Percentiles rank a stretch among this genome's conserved stretches.
Conservation (phyloP, 2,329 filamentous ascomycete genomes). For the Helicocarpus griseus region DNA sequence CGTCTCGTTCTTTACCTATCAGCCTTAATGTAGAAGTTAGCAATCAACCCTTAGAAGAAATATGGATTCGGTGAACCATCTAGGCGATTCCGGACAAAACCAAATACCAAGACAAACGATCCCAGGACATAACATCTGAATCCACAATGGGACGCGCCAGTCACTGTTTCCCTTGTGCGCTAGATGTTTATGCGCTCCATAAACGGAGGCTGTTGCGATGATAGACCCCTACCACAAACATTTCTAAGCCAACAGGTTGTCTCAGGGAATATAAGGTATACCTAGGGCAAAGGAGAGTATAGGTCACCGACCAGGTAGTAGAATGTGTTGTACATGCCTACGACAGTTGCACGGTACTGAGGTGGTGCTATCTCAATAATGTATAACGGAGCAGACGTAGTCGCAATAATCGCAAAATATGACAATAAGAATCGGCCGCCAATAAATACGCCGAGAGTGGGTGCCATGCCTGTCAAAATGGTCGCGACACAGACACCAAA, state of each 20-base stretch:
- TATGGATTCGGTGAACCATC: constrained; percentile 15
- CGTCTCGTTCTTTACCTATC: constrained; percentile 13
- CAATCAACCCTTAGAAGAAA: background rate
- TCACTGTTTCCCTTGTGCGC: constrained; percentile 4
- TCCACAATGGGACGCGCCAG: constrained; percentile 11
- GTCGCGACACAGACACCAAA: constrained; percentile 19
- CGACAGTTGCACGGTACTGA: constrained; percentile 19
- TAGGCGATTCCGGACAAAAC: constrained; percentile 21
- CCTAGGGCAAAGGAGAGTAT: background rate
- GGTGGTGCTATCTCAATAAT: constrained; percentile 23
- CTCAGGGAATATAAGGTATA: background rate
- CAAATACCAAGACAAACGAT: constrained; percentile 9
- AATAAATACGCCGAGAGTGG: constrained; percentile 19
- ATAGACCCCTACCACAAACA: constrained; percentile 7
- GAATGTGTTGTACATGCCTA: constrained; percentile 21
- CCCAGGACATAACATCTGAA: constrained; percentile 11
- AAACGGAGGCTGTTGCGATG: constrained; percentile 10
- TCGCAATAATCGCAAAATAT: constrained; percentile 28
- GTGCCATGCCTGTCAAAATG: constrained; percentile 16
- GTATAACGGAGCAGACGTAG: constrained; percentile 21
- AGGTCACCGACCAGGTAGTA: constrained; percentile 8
- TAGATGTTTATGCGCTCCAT: constrained; percentile 6
- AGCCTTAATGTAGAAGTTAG: constrained; percentile 13
- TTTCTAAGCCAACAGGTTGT: background rate
- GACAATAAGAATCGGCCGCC: constrained; percentile 24